Base-by-base conservation (phyloP, 2,329 filamentous ascomycete species). In the Beauveria bassiana region DNA sequence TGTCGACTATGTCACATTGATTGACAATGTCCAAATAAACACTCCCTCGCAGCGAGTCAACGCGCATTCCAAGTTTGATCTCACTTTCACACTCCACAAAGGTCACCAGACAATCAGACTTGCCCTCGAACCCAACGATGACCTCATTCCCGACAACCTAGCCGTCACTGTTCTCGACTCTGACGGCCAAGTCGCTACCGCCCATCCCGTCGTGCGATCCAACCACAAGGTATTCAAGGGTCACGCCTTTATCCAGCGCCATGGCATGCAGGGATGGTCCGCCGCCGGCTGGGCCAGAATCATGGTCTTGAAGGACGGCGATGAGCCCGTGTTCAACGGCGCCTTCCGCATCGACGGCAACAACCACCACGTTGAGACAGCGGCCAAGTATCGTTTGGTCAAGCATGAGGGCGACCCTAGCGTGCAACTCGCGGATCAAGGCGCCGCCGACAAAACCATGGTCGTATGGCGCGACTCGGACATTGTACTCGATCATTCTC, bases 401-500 rank as follows among this genome's bases (percentile, higher is more conserved):
- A 88, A 84, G 70, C 85, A 91, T 64, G 72, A 77, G 24, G 77
- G 86, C 50, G 95, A 99, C 71, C 90, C 92, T 2, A 77, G 82
- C 28, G 72, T 90, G 8, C 76, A 82, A 16, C 65, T 70, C 31
- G 5, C 22, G 3, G 73, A 76, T 38, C 71, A 79, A 34, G 74
- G 77, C 51, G 79, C 77, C 22, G 69, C 70, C 5, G 82, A 86
- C 38, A 90, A 96, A 64, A 88, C 85, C 70, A 95, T 99, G 93
- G 81, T 97, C 42, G 82, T 97, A 1, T 98, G 91, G 82, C 85
- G 93, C 66, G 93, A 98, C 71, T 96, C 92, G 31, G 95, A 99
- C 72, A 85, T 97, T 69, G 72, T 77, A n/a, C 63, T 61, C 31
- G 62, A 50, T 18, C 68, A 72, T 20, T 73, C 76, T 43, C 82